Base-by-base conservation (phyloP, 768 basidiomycete species). In the Xerocomellus amylosporus region DNA sequence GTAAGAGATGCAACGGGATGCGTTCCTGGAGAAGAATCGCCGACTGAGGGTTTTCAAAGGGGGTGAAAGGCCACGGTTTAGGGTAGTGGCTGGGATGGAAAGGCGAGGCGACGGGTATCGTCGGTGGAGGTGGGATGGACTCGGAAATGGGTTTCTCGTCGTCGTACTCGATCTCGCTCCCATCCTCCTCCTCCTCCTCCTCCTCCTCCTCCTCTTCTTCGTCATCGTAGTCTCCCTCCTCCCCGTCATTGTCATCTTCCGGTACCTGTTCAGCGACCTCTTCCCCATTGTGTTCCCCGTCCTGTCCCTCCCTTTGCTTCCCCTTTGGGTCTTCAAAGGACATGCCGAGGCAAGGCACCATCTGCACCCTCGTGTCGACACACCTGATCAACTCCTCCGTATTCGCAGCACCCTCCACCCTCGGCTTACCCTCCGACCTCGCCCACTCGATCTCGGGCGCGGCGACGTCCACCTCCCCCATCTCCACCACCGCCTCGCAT, bases 31-130 rank as follows among this genome's bases (percentile, higher is more conserved):
- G 71, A 13, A 48, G 39, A 17, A 59, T 5, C 30, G 2, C 9
- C 36, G 71, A 61, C 8, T 54, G 30, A 24, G 57, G 58, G 3
- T 46, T 31, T 17, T 48, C 34, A 26, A 78, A 79, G 0, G 79
- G 79, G 2, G 64, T 60, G 5, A 74, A 50, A 4, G 78, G 75
- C 75, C 77, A 77, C 17, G 73, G 73, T 15, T 63, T 51, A 8
- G 77, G 75, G 47, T 79, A 77, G 38, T 71, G 66, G 8, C 62
- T 59, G 0, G 64, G 60, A 51, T 73, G 59, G 54, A 76, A 78
- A 4, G 64, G 65, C 2, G 64, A 66, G 0, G 62, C 55, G 36
- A 55, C 9, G 2, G 64, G 55, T 26, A 61, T 52, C n/a, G 14
- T 41, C 5, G 40, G 36, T 34, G 58, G 47, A 19, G 51, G 45